Evolutionary conservation across 176 grass and related monocot genomes (phyloP), one percentile per base, ranked within the genome.

Genomic region (Eleusine indica): DNA sequence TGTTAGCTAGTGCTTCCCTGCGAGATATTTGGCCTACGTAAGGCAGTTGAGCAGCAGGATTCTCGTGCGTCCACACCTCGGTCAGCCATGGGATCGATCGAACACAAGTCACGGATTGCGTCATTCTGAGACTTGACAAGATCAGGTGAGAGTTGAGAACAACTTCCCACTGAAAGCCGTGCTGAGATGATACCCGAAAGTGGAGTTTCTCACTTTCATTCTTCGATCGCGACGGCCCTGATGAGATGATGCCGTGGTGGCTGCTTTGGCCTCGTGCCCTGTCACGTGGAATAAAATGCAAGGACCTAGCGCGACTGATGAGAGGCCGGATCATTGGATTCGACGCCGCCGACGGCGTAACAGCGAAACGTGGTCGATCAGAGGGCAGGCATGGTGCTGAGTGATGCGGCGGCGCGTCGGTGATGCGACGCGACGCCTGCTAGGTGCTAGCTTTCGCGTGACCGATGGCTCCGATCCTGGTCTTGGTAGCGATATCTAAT

Each of bases 341-440:
- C 47, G 38, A 21, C 15, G n/a, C 69, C 2, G 38, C 6, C 19
- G 78, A 46, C 60, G 65, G 65, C 21, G 56, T 41, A 65, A 69
- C 43, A 53, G 77, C 28, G 52, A 65, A 56, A 71, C 54, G 49
- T 75, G 87, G 15, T 52, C 57, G 1, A 60, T 56, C 53, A 18
- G 53, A 17, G 19, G 19, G 54, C 65, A 46, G 22, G 54, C 25
- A 28, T 17, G 52, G 41, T 32, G 73, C 73, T 9, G 15, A 19
- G 16, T 56, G 54, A 41, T 25, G 77, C 60, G 18, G 25, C 46
- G 61, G 69, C 46, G 7, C 70, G 37, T 12, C 47, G 70, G 10
- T 82, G 78, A 90, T 78, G 77, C 52, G 82, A 85, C 53, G 82
- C 22, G 49, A 52, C 13, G 13, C 49, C 14, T 3, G 25, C 25